These are phyloP conservation scores for Umbelopsis isabellina DNA, from an alignment of 192 early-diverging fungal genomes.

Conservation along the genomic window DNA sequence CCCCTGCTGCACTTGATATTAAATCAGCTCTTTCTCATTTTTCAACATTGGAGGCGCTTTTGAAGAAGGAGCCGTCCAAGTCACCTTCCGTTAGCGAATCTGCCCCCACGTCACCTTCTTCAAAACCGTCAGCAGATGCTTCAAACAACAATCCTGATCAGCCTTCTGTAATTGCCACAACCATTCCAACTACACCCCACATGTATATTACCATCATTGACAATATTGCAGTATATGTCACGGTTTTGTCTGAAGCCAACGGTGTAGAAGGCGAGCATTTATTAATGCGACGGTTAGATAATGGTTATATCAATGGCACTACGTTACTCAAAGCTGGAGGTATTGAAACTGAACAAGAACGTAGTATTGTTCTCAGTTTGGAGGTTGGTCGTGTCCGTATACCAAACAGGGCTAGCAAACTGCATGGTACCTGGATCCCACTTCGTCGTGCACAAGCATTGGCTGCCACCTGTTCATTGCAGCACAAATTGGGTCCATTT, in stretches of 20 bases:
- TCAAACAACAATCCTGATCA: background rate
- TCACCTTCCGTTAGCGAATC: background rate
- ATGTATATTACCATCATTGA: conserved; percentile 60
- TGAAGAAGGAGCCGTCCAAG: conserved; percentile 30
- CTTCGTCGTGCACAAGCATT: conserved; percentile 82
- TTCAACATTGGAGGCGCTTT: conserved; percentile 31
- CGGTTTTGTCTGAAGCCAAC: conserved; percentile 35
- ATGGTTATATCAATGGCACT: conserved; percentile 85
- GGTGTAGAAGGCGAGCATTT: conserved; percentile 57
- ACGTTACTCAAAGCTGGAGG: conserved; percentile 86
- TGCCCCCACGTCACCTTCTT: background rate
- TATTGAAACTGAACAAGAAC: conserved; percentile 80
- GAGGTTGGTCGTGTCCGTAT: conserved; percentile 80
- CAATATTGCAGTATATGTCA: conserved; percentile 51
- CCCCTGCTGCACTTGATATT: conserved; percentile 23
- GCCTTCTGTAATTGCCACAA: conserved; percentile 13
- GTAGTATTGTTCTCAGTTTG: conserved; percentile 83
- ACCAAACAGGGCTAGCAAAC: conserved; percentile 66
- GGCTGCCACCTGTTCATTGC: conserved; percentile 79
- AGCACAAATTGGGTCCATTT: conserved; percentile 74
- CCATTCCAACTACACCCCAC: conserved; percentile 34
- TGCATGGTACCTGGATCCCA: conserved; percentile 94
- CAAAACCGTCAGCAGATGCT: conserved; percentile 2
- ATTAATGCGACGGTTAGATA: conserved; percentile 81
- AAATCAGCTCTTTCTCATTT: conserved; percentile 30